Conservation (phyloP, 441 rosid species). For the Metrosideros polymorpha region DNA sequence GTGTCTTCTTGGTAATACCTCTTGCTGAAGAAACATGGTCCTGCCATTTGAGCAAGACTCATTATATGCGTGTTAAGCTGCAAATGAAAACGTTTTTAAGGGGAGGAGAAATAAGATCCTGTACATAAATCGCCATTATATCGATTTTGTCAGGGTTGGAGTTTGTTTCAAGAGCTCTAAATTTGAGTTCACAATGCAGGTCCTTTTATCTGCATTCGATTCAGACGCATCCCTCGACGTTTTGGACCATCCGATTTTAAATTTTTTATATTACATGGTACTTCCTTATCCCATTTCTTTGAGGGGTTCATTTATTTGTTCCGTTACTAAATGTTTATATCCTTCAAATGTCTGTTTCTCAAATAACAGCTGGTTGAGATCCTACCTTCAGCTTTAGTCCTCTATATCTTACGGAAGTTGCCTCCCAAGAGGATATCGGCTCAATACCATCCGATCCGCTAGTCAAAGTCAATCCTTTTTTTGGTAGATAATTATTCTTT, state of each 20-base stretch:
- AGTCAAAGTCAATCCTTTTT: not conserved
- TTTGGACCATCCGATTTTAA: conserved; percentile 57
- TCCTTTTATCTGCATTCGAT: conserved; percentile 1
- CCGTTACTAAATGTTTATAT: not conserved
- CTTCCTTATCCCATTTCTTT: not conserved
- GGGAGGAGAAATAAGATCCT: not conserved
- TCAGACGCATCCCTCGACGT: conserved; percentile 26
- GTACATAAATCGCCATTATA: not conserved
- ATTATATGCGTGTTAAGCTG: not conserved
- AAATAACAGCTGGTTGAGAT: conserved; percentile 56
- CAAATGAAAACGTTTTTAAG: not conserved
- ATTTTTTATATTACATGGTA: conserved; percentile 64
- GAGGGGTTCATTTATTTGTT: not conserved
- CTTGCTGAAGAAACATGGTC: not conserved
- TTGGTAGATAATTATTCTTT: not conserved
- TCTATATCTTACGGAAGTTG: conserved; percentile 56
- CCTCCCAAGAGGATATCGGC: conserved; percentile 66
- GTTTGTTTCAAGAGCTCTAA: not conserved
- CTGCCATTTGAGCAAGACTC: not conserved
- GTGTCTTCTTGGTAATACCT: not conserved
- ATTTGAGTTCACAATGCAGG: not conserved
- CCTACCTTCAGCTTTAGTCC: conserved; percentile 66
- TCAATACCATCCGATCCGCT: conserved; percentile 65
- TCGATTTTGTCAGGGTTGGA: not conserved
- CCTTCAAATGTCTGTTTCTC: not conserved